Conservation (phyloP, 768 basidiomycete genomes). For the Trametes cingulata region DNA sequence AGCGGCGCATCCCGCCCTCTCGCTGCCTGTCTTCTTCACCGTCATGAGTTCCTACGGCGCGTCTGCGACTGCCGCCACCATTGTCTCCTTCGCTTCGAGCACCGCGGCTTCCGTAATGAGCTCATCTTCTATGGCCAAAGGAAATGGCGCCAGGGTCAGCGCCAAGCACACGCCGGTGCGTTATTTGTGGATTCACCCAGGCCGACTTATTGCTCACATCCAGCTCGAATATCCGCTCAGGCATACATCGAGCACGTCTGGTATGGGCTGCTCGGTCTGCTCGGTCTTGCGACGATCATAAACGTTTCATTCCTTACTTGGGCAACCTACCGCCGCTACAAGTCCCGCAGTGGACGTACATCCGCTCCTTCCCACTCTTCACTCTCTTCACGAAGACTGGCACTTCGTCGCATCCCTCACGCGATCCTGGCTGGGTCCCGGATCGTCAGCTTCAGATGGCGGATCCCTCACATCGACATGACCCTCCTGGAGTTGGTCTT, state of each 20-base stretch:
- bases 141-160: neutral
- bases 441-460: constrained; percentile 31
- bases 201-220: no score
- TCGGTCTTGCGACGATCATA: constrained; percentile 19
- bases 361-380: no score
- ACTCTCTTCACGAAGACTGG: constrained; percentile 1
- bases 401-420: constrained; percentile 25
- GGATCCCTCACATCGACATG: constrained; percentile 28
- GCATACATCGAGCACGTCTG: constrained; percentile 5
- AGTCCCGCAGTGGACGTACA: neutral
- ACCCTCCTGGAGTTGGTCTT: constrained; percentile 32
- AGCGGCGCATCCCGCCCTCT: no score
- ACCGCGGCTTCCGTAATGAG: neutral
- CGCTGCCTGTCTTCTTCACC: no score
- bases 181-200: neutral
- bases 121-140: neutral
- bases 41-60: no score
- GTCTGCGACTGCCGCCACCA: neutral
- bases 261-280: constrained; percentile 6
- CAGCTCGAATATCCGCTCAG: neutral
- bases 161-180: neutral
- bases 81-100: neutral
- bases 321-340: constrained; percentile 16
- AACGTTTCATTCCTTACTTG: constrained; percentile 21
- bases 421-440: constrained; percentile 30